Evolutionary conservation across 2,329 filamentous ascomycete genomes (phyloP), one percentile per base, ranked within the genome.

Genomic region (Cercospora sojina): DNA sequence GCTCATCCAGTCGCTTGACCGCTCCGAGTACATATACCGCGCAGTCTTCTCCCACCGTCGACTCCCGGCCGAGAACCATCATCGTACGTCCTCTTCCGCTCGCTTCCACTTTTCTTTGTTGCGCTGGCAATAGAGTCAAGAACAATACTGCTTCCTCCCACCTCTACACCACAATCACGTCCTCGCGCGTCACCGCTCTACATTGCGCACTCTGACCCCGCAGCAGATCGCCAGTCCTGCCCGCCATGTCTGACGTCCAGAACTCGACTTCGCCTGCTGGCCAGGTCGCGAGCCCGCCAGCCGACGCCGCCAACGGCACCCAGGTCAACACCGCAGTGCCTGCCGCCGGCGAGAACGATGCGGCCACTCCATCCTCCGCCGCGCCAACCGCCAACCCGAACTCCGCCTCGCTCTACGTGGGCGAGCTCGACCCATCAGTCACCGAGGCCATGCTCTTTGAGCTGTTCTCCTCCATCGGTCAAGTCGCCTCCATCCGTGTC

Each of bases 361-460:
- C 84, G 74, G 86, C 89, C 72, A 91, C 91, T 68, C 90, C 90
- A 74, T 88, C 83, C 82, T 90, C 92, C 71, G 84, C 87, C 70
- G 83, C 84, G 68, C 89, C 92, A 75, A 74, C 70, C 63, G 76
- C 86, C 79, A 91, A 93, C 78, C 91, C 92, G 80, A 94, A 96
- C 81, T 98, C 95, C 62, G 95, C 95, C 72, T 99, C 95, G 67
- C 92, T 99, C 80, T 99, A 99, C 81, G 95, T 99, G 74, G 95
- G 95, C 81, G 95, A 99, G 86, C 92, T 99, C 76, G 95, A 99
- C 81, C 89, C 92, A 75, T 95, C 92, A 69, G 95, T 99, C 80
- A 99, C 95, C 72, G 95, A 99, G 87, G 95, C 95, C 75, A 99
- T 99, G 95, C 93, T 99, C 78, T 99, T 98, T 83, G 95, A 99